These are phyloP conservation scores for Raphidocelis subcapitata DNA, from an alignment of 139 green algal species.

Conservation along the genomic window DNA sequence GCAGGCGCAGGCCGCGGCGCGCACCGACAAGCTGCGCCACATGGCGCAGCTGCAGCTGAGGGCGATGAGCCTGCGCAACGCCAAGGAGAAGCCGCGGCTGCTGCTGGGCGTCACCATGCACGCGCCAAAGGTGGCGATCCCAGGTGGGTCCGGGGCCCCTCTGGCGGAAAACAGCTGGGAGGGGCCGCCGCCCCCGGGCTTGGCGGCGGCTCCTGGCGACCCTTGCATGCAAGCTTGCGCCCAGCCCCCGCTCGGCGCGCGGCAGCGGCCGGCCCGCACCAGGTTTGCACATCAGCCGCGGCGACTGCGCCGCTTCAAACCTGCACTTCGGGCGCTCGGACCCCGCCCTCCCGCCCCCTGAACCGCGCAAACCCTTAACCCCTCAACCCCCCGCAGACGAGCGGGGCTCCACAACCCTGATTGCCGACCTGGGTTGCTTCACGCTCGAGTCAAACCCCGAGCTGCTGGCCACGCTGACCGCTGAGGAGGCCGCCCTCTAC, in stretches of 20 bases:
- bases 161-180: neutral
- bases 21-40: constrained; percentile 40
- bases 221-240: too few species aligned
- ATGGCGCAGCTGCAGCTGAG: constrained; percentile 55
- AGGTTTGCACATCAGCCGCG: too few species aligned
- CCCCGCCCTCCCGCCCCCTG: neutral
- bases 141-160: neutral
- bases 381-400: constrained; percentile 24
- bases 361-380: too few species aligned
- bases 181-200: too few species aligned
- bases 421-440: constrained; percentile 78
- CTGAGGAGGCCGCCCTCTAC: constrained; percentile 77
- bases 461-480: constrained; percentile 25
- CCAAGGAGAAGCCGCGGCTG: constrained; percentile 50
- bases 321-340: too few species aligned
- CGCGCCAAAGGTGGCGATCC: constrained; percentile 79
- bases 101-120: constrained; percentile 67
- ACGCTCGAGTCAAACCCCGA: constrained; percentile 50
- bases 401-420: constrained; percentile 46
- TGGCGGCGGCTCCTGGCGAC: too few species aligned
- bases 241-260: neutral
- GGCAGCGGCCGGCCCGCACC: too few species aligned
- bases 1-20: constrained; percentile 49
- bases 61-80: constrained; percentile 34
- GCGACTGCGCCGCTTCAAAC: too few species aligned